Conservation (phyloP, 208 protist genomes). For the Trichomonas gallinae region DNA sequence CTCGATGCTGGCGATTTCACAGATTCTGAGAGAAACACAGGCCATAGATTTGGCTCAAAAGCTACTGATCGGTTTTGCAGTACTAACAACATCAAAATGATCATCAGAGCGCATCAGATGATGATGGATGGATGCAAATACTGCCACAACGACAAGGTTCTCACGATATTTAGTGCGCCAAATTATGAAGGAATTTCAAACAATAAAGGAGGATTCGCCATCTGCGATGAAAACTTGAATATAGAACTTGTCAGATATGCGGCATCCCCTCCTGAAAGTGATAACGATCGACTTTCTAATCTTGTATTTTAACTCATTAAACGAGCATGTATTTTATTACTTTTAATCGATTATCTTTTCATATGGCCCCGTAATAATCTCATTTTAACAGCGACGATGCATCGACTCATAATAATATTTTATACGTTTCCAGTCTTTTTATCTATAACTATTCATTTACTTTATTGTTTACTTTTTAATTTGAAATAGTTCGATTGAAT, state of each 20-base stretch:
- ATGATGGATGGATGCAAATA: background rate
- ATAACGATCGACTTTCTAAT: background rate
- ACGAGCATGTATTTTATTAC: too few species aligned
- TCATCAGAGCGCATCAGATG: background rate
- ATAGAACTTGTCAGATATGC: background rate
- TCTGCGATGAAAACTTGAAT: background rate
- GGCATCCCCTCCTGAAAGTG: background rate
- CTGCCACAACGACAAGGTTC: background rate
- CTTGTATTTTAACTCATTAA: background rate
- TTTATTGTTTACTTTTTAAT: too few species aligned
- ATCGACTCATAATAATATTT: too few species aligned
- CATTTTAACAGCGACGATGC: too few species aligned
- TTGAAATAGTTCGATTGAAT: too few species aligned
- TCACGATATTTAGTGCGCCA: background rate
- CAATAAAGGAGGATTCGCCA: background rate
- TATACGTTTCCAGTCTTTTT: too few species aligned
- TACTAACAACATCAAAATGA: background rate
- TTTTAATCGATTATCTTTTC: too few species aligned
- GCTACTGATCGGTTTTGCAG: background rate
- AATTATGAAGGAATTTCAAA: background rate
- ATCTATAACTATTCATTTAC: too few species aligned
- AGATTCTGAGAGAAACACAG: conserved; percentile 91
- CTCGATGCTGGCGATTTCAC: conserved; percentile 74
- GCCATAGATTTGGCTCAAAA: conserved; percentile 76
- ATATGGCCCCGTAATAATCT: too few species aligned